Evolutionary conservation across 1,284 basidiomycete genomes (phyloP), one percentile per base, ranked within the genome.

Genomic region (Apiotrichum brassicae): DNA sequence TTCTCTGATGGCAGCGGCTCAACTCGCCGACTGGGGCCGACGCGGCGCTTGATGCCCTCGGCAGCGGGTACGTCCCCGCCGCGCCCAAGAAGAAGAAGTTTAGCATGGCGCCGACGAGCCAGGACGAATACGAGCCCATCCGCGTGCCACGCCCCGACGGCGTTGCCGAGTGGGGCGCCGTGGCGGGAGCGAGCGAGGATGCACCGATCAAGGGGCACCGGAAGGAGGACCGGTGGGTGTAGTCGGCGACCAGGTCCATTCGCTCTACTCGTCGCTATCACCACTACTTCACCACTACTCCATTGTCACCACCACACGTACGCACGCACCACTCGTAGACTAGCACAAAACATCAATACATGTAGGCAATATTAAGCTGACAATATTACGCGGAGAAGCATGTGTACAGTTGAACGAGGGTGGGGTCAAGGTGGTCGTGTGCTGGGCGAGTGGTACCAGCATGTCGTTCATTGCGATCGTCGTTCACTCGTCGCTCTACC

Each of bases 131-230:
- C 85, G 91, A 95, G 61, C 84, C 83, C n/a, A 86, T 86, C 57
- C 78, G 91, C 35, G 86, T 94, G 36, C 78, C 80, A 28, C 77
- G 92, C 38, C 92, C 91, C 1, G 81, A 81, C 32, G 90, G 88
- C 18, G 72, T 87, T 12, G 84, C 87, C 0, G 89, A 93, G 63
- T 93, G 89, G 90, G 90, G 90, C 49, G 91, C 88, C 50, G 82
- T 87, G 4, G 81, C 84, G n/a, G 84, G 82, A 3, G 55, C 44
- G 3, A 49, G 51, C 16, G 60, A 61, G 34, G 70, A 72, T 35
- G 67, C 67, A 24, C 68, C 69, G 11, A 33, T 69, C n/a, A 68
- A 66, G 53, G 70, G 70, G 3, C 42, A 54, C 24, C 42, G 70
- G 39, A 62, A 63, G 44, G 62, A 63, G 54, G 70, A 72, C 53